Evolutionary conservation across 2,329 filamentous ascomycete species (phyloP).

Genomic region (Talaromyces sp.): DNA sequence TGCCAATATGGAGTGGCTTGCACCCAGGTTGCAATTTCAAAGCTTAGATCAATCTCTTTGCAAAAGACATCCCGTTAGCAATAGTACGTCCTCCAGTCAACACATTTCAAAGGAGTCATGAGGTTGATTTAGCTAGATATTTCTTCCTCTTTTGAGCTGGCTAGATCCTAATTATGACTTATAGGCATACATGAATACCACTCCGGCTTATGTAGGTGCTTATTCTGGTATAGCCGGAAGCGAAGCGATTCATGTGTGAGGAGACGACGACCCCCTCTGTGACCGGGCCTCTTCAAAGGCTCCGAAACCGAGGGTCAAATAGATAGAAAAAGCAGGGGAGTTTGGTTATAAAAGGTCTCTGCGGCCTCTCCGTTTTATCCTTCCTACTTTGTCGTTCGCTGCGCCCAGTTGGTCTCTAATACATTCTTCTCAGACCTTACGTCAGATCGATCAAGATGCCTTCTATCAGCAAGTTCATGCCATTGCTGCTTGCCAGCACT

Average conservation of each 20-base stretch:
- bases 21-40: background rate
- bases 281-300: background rate
- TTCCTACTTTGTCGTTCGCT: background rate
- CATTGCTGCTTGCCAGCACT: constrained; percentile 12
- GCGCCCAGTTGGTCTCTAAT: background rate
- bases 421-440: background rate
- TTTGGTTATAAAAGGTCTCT: background rate
- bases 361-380: background rate
- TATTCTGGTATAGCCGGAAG: background rate
- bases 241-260: background rate
- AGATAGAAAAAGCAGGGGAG: background rate
- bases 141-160: background rate
- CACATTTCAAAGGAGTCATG: background rate
- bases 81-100: background rate
- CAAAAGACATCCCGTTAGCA: background rate
- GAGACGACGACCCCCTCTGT: background rate
- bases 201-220: background rate
- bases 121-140: background rate
- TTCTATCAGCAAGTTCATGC: constrained; percentile 7
- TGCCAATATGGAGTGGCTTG: constrained; percentile 1
- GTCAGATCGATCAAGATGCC: background rate
- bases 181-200: background rate
- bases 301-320: background rate
- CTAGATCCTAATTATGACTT: background rate
- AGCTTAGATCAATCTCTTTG: background rate